Percentiles rank a stretch among this genome's conserved stretches.
Conservation (phyloP, 2,329 filamentous ascomycete species). For the Aspergillus oerlinghausenensis region DNA sequence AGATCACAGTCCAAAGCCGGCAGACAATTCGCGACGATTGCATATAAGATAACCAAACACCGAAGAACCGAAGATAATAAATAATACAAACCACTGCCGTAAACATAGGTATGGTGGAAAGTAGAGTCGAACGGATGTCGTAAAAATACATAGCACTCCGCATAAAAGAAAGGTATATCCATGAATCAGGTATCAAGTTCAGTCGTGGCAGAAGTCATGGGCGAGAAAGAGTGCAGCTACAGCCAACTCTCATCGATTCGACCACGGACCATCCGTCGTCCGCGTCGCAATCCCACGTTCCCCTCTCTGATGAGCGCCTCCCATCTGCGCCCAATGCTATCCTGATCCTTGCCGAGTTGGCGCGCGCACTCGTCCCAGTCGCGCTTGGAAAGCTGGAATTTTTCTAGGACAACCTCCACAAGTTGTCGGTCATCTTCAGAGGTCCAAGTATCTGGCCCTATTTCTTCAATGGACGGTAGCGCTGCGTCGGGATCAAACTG, state of each 20-base stretch:
- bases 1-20: conserved; percentile 1
- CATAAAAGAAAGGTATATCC: background rate
- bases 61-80: background rate
- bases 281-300: conserved; percentile 38
- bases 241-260: conserved; percentile 25
- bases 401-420: conserved; percentile 42
- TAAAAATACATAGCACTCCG: background rate
- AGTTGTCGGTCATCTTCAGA: conserved; percentile 40
- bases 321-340: conserved; percentile 41
- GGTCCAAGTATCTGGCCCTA: conserved; percentile 28
- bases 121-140: background rate
- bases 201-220: background rate
- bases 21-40: background rate
- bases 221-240: conserved; percentile 5
- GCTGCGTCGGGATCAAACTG: conserved; percentile 27
- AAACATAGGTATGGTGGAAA: background rate
- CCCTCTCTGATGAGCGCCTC: conserved; percentile 39
- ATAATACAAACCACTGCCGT: background rate
- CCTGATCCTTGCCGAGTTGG: conserved; percentile 37
- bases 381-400: conserved; percentile 38
- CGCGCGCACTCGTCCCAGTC: conserved; percentile 46
- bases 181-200: background rate
- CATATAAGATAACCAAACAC: no score
- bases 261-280: conserved; percentile 22
- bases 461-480: conserved; percentile 35